Evolutionary conservation across 805 yeast genomes (phyloP), one percentile per base, ranked within the genome.

Genomic region (Ogataea trehalophila): DNA sequence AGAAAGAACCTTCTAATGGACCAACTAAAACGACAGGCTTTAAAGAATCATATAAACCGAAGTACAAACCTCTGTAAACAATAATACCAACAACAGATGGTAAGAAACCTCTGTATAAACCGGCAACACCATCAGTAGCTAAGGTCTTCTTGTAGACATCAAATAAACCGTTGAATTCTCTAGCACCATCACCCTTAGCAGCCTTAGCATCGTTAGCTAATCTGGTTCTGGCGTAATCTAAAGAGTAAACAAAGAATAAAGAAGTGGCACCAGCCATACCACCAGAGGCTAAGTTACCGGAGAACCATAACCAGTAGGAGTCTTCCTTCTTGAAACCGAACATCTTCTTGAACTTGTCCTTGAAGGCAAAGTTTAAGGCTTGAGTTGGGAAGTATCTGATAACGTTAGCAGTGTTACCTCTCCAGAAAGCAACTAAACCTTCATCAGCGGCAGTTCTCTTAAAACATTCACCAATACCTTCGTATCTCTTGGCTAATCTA

Each of bases 351-450:
- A 91, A 87, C 79, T 88, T 87, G 75, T 91, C 97, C 81, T 90
- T 91, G 92, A 90, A 91, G 68, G 97, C 97, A 68, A 90, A 91
- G 86, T 90, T 90, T 71, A 90, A 83, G 66, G 97, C 97, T 79
- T 90, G 97, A 73, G 97, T 91, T 75, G 97, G 97, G 95, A 90
- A 90, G 84, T 91, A 90, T 81, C 97, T 87, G 79, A 90, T 85
- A 72, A 90, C 97, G 77, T 90, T 90, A 68, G 97, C 97, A 60
- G 97, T 91, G 91, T 90, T 90, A 83, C 97, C 97, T 86, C 97
- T 86, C 97, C 97, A 90, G 92, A 90, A 89, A 57, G 97, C 76
- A 60, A 75, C 79, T 57, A 87, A 67, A 83, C 97, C 97, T 80
- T 90, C 97, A 62, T 85, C 88, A 63, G 87, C 85, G 59, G 91